A percentile compares a stretch with the other conserved stretches of the same genome.
These are phyloP conservation scores for Podaxis rugospora DNA, from an alignment of 768 basidiomycete species.

Conservation along the genomic window DNA sequence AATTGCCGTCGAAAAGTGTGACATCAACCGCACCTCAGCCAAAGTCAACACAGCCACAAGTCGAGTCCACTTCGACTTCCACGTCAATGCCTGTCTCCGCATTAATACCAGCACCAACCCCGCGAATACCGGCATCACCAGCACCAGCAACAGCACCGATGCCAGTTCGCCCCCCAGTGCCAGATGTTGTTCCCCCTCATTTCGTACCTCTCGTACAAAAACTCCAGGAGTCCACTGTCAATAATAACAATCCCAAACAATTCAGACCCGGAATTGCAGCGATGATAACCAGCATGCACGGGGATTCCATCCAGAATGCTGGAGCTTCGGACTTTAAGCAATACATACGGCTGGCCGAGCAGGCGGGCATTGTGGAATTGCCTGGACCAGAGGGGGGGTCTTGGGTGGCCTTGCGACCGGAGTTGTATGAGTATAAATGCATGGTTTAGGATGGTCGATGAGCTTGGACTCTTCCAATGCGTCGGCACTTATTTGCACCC, in stretches of 20 bases:
- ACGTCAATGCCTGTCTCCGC: not conserved
- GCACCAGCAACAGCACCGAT: not conserved
- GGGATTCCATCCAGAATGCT: slow-evolving; percentile 13
- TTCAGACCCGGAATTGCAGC: slow-evolving; percentile 32
- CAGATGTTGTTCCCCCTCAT: not conserved
- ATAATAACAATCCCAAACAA: slow-evolving; percentile 20
- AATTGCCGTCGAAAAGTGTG: not conserved
- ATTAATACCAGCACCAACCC: too few relatives aligned
- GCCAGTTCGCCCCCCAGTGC: not conserved
- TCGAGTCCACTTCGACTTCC: not conserved
- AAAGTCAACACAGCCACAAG: too few relatives aligned
- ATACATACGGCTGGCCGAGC: slow-evolving; percentile 29
- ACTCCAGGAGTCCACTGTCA: slow-evolving; percentile 23
- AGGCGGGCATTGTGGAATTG: slow-evolving; percentile 30
- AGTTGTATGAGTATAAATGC: slow-evolving; percentile 16
- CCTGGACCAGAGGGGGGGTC: slow-evolving; percentile 29
- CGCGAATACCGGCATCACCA: not conserved
- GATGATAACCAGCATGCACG: slow-evolving; percentile 21
- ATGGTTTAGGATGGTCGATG: too few relatives aligned
- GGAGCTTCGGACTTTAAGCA: slow-evolving; percentile 30
- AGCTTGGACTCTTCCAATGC: too few relatives aligned
- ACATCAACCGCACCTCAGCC: too few relatives aligned
- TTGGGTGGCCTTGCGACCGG: slow-evolving; percentile 31
- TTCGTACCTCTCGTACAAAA: slow-evolving; percentile 29
- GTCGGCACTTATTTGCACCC: too few relatives aligned